Percentiles rank a stretch among this genome's conserved stretches.
phyloP scores from a whole-genome alignment of 2,329 filamentous ascomycete genomes.

The Mycosphaerella arachidis region DNA sequence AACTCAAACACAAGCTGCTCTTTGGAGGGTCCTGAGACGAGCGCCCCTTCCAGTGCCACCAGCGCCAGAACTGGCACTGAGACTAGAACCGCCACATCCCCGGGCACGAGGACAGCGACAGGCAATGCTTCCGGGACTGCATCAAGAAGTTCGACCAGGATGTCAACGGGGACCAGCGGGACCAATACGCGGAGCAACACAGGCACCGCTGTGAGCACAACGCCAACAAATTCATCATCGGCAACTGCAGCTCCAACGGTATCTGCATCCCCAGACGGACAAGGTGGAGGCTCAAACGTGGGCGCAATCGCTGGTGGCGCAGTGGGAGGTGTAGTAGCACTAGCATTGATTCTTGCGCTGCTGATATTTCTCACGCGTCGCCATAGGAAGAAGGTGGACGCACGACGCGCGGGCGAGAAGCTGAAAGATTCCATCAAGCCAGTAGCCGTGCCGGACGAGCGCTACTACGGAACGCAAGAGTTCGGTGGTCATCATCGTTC shows the following conservation, averaged over 20 bases:
- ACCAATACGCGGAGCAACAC: not conserved
- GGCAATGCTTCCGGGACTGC: not conserved
- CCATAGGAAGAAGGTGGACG: constrained; percentile 25
- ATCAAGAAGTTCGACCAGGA: not conserved
- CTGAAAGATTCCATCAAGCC: not conserved
- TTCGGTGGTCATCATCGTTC: constrained; percentile 17
- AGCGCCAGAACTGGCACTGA: constrained; percentile 2
- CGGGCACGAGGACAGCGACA: not conserved
- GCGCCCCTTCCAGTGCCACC: not conserved
- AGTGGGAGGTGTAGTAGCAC: constrained; percentile 35
- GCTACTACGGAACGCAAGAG: not conserved
- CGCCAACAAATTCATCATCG: constrained; percentile 14
- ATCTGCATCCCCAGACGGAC: constrained; percentile 3
- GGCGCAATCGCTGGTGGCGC: constrained; percentile 39
- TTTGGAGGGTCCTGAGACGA: not conserved
- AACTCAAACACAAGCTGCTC: constrained; percentile 9
- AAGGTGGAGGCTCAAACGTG: constrained; percentile 18
- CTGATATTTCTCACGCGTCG: constrained; percentile 36
- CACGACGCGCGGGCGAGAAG: constrained; percentile 11
- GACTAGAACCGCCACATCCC: constrained; percentile 16
- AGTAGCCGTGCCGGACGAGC: not conserved
- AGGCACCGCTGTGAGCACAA: constrained; percentile 10
- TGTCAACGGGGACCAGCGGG: constrained; percentile 1
- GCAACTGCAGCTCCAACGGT: constrained; percentile 15
- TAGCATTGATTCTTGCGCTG: constrained; percentile 26